These are phyloP conservation scores for Jaltomata sinuosa DNA, from an alignment of 257 asterid species.

Conservation along the genomic window DNA sequence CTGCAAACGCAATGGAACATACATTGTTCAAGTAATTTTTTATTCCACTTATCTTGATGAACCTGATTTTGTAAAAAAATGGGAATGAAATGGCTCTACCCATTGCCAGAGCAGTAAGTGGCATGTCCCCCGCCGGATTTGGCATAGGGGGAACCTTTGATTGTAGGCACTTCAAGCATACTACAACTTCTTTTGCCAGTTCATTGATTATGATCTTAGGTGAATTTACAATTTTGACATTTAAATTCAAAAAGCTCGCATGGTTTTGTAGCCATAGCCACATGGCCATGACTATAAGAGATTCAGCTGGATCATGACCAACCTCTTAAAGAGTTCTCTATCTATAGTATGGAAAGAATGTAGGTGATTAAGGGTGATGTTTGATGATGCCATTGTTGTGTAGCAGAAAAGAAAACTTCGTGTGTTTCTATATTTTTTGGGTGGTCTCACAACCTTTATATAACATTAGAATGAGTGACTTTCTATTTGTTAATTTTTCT, in stretches of 20 bases:
- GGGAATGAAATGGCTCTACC: background rate
- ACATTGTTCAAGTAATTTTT: slow-evolving; percentile 2
- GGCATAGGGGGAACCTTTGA: background rate
- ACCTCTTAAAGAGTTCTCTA: background rate
- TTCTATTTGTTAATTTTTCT: too few relatives aligned
- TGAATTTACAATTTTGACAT: background rate
- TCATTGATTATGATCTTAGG: background rate
- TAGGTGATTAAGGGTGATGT: background rate
- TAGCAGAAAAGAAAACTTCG: background rate
- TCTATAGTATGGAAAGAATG: slow-evolving; percentile 1
- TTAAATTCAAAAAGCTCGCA: background rate
- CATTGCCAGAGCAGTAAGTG: background rate
- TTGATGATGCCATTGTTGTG: background rate
- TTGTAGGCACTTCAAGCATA: background rate
- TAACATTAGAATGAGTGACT: background rate
- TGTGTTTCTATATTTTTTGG: background rate
- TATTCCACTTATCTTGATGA: background rate
- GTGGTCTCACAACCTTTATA: background rate
- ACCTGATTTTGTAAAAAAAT: background rate
- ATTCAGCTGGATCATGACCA: background rate
- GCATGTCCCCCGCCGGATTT: background rate
- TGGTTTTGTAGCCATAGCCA: background rate
- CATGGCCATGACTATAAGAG: background rate
- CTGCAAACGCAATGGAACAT: background rate
- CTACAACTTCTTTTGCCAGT: background rate